Base-by-base conservation (phyloP, 2,329 filamentous ascomycete species). In the Metarhizium guizhouense region DNA sequence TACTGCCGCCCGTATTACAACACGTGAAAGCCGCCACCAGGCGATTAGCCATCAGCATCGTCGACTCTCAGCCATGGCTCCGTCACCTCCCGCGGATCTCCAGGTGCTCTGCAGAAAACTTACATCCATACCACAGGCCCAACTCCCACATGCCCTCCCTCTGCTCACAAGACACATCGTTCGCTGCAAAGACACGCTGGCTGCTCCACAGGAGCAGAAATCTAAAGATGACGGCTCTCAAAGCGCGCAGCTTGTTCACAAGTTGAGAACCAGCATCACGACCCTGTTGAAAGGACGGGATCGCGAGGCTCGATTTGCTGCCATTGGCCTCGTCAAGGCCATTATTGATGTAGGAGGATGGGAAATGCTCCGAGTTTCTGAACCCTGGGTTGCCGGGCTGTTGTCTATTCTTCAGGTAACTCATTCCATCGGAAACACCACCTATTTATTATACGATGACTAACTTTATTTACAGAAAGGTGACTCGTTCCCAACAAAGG, bases 291-390 rank as follows among this genome's bases (percentile, higher is more conserved):
- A 89, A 66, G 90, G 93, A 55, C 86, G 86, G 57, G 89, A 75
- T 51, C 68, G 82, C 2, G 83, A 91, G 63, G 89, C 86, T 47
- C 83, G 90, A 64, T 95, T 93, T 74, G 81, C 85, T 18, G 91
- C 86, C 6, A 82, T 88, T 47, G 84, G 88, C 16, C 72, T 96
- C 51, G 81, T 91, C 69, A 96, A 96, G 73, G 82, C 88, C 4
- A 76, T 86, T 4, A 76, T 96, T 47, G 92, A 96, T 64, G 83
- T 87, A 45, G 91, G 91, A 29, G 90, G 90, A 49, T 90, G 88
- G 84, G 90, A 95, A 65, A 83, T 87, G 56, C 76, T 96, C 57
- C 84, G 85, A 59, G 84, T 83, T 54, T 83, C 82, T 38, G 84
- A 85, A 63, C 77, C 84, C 3, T 96, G 93, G 88, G 85, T 94